phyloP scores from a whole-genome alignment of 169 alveolate species.

The Plasmodium ovale region DNA sequence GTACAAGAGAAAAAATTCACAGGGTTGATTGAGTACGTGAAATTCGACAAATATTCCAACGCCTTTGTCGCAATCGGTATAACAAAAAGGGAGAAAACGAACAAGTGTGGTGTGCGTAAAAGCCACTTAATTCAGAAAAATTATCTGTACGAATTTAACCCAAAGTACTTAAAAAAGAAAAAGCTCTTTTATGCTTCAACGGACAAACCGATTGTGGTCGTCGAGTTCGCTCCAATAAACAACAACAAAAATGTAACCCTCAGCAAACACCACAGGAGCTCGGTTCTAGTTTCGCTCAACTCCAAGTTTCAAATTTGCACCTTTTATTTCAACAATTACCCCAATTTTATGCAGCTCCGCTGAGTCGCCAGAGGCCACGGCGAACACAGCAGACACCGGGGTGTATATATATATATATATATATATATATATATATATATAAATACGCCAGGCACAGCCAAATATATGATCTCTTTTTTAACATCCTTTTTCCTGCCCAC shows the following conservation, averaged over 20 bases:
- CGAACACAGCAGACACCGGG: background rate
- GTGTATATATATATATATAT: background rate
- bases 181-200: constrained; percentile 33
- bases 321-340: constrained; percentile 43
- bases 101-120: background rate
- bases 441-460: no score
- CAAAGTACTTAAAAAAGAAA: constrained; percentile 27
- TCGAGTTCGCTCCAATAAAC: constrained; percentile 64
- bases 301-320: constrained; percentile 53
- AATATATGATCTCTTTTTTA: no score
- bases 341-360: constrained; percentile 16
- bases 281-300: constrained; percentile 36
- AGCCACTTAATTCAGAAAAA: constrained; percentile 17
- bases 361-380: no score
- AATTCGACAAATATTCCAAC: constrained; percentile 25
- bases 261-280: constrained; percentile 3
- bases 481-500: no score
- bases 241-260: background rate
- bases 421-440: constrained; percentile 10
- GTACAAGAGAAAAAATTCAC: constrained; percentile 28
- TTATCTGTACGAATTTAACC: constrained; percentile 43
- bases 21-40: constrained; percentile 49
- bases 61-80: constrained; percentile 40
- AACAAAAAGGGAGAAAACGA: constrained; percentile 7
- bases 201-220: constrained; percentile 33